Base-by-base conservation (phyloP, 1,139 yeast species). In the Debaryomyces nepalensis region DNA sequence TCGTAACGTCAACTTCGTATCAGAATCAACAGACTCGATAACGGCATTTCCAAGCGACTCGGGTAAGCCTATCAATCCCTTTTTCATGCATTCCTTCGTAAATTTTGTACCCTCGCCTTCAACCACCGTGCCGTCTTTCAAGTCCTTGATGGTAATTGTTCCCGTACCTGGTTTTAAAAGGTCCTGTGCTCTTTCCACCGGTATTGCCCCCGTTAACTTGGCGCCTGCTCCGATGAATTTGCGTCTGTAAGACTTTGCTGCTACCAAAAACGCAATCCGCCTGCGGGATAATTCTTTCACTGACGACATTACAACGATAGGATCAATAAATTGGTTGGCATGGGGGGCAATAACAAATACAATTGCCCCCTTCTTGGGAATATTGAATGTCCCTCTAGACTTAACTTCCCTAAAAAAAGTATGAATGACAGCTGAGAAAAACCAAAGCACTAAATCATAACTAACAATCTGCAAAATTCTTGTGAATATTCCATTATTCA, bases 111-210 rank as follows among this genome's bases (percentile, higher is more conserved):
- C 75, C 26, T 61, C 59, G 0, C 86, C 86, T 33, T 55, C 46
- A n/a, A 69, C 63, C n/a, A 65, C 58, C 30, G 61, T 48, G 11
- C 53, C 60, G 37, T 67, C 64, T 18, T 58, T 57, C 23, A 55
- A 36, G 14, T 66, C 70, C 36, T 66, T 67, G 26, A 68, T 63
- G 29, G 50, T 59, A 6, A 83, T 76, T 16, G 64, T 68, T 3
- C 88, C 86, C 2, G 58, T 54, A 4, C 70, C 79, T 4, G 61
- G 50, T 33, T 63, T 66, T 47, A 85, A 61, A 41, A 81, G 63
- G 58, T 85, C 93, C 59, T 84, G 91, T 2, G 88, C 84, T 53
- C 91, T 65, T 43, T 84, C 85, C 12, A 85, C 91, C 0, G 90
- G 89, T 31, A 84, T 84, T 2, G 87, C 80, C 36, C 82, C 76